A percentile compares a stretch with the other conserved stretches of the same genome.
Conservation (phyloP, 768 basidiomycete genomes). For the Leccinum broughii region DNA sequence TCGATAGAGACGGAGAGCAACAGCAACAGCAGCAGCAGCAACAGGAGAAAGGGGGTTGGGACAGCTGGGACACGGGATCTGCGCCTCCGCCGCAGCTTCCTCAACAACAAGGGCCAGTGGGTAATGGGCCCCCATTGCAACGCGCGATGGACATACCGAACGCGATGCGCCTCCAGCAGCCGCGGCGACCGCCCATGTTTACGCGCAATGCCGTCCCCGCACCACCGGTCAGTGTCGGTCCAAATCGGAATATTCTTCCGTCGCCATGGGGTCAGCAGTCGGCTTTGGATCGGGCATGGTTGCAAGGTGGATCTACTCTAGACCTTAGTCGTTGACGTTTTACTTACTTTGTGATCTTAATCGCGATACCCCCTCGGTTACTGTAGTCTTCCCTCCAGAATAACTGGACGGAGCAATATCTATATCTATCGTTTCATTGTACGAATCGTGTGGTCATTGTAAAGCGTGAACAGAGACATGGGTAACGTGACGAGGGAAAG, state of each 20-base stretch:
- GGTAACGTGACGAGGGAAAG: slow-evolving; percentile 2
- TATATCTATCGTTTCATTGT: slow-evolving; percentile 24
- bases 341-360: slow-evolving; percentile 2
- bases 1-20: slow-evolving; percentile 30
- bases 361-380: slow-evolving; percentile 6
- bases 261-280: slow-evolving; percentile 43
- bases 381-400: not conserved
- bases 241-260: slow-evolving; percentile 40
- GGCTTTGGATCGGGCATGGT: slow-evolving; percentile 46
- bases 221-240: slow-evolving; percentile 34
- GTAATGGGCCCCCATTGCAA: slow-evolving; percentile 39
- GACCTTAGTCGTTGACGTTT: slow-evolving; percentile 39
- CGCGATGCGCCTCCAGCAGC: slow-evolving; percentile 53
- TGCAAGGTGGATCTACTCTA: slow-evolving; percentile 37
- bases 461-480: not conserved
- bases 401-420: slow-evolving; percentile 5
- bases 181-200: slow-evolving; percentile 61
- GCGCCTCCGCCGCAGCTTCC: slow-evolving; percentile 31
- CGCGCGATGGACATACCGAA: slow-evolving; percentile 52
- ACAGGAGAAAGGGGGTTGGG: slow-evolving; percentile 27
- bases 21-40: slow-evolving; percentile 21
- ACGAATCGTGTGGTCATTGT: not conserved
- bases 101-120: slow-evolving; percentile 21
- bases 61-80: slow-evolving; percentile 28
- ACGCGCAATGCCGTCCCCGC: slow-evolving; percentile 35